Evolutionary conservation across 2,329 filamentous ascomycete genomes (phyloP).

Genomic region (Trichoderma arundinaceum): DNA sequence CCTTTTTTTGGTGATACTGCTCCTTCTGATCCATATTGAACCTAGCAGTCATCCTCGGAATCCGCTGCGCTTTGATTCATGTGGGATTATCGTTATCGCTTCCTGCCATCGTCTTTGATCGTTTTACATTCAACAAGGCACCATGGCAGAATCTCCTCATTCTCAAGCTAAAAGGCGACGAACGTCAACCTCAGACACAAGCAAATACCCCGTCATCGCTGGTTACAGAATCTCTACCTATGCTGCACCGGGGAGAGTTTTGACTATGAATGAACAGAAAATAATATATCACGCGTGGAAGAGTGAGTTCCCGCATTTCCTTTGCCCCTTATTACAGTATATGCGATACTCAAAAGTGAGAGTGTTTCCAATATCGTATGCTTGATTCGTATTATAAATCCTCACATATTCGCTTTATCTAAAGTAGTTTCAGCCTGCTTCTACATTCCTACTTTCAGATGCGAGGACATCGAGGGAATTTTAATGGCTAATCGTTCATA

Average conservation of each 20-base stretch:
- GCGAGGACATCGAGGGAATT: too few relatives aligned
- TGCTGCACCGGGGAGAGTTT: neutral
- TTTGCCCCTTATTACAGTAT: too few relatives aligned
- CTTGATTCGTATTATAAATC: neutral
- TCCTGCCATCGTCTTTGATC: too few relatives aligned
- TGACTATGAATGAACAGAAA: conserved; percentile 21
- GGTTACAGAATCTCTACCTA: conserved; percentile 23
- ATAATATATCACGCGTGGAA: conserved; percentile 19
- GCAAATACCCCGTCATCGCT: conserved; percentile 19
- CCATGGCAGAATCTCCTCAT: conserved; percentile 15
- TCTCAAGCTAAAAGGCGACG: conserved; percentile 13
- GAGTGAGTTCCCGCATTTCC: neutral
- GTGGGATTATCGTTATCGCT: too few relatives aligned
- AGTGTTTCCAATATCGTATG: neutral
- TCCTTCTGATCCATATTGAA: neutral
- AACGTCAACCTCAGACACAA: neutral
- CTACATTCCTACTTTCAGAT: neutral
- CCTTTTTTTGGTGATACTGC: neutral
- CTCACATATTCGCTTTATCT: neutral
- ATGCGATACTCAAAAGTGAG: too few relatives aligned
- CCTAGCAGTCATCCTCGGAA: neutral
- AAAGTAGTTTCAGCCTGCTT: neutral
- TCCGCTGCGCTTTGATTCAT: neutral
- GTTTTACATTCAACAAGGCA: neutral
- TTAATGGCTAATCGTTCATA: neutral